Evolutionary conservation across 73 alveolate species (phyloP).

Genomic region (Diophrys sp.): DNA sequence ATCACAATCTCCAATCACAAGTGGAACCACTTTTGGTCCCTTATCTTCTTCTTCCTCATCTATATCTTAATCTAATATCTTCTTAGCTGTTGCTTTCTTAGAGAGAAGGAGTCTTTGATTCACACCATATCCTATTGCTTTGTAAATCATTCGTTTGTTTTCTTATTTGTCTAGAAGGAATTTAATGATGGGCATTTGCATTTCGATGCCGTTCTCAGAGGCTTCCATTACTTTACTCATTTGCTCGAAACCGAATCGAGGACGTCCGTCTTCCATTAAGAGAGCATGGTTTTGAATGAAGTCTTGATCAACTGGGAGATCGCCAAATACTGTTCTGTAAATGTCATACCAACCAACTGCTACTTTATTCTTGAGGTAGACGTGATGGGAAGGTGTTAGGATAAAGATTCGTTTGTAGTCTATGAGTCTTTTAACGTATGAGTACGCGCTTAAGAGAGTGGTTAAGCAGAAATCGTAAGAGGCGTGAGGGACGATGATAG

Average conservation of each 20-base stretch:
- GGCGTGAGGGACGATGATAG: too few relatives aligned
- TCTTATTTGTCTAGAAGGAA: background rate
- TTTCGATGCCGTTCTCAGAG: background rate
- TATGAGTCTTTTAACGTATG: background rate
- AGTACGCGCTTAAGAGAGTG: too few relatives aligned
- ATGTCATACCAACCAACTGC: background rate
- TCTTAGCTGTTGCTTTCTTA: too few relatives aligned
- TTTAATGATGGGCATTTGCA: background rate
- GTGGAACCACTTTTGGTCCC: too few relatives aligned
- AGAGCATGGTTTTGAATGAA: background rate
- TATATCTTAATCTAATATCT: too few relatives aligned
- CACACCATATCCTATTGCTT: background rate
- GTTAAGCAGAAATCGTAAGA: too few relatives aligned
- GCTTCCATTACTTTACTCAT: background rate
- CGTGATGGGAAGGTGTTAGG: conserved; percentile 1
- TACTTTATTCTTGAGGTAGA: too few relatives aligned
- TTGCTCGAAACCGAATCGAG: background rate
- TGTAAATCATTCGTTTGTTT: too few relatives aligned
- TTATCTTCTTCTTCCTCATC: too few relatives aligned
- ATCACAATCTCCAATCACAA: too few relatives aligned
- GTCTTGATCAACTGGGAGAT: background rate
- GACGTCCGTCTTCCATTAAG: too few relatives aligned
- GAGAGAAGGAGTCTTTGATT: too few relatives aligned
- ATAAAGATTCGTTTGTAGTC: background rate
- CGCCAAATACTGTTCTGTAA: background rate